Base-by-base conservation (phyloP, 2,329 filamentous ascomycete genomes). In the Phyllosticta paracitricarpa region DNA sequence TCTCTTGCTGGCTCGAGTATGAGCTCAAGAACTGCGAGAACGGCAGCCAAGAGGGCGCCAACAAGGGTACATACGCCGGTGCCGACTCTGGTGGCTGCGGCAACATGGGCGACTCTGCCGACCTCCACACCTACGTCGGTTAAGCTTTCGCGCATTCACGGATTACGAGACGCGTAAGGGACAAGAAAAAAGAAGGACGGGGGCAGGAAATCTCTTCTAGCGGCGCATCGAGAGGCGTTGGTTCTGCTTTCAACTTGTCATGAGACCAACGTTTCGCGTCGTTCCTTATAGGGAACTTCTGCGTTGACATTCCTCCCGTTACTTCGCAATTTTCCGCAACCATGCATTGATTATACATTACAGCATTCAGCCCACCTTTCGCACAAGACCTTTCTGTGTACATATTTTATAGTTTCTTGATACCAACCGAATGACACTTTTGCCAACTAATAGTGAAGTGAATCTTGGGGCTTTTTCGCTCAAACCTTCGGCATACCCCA, bases 1-100 rank as follows among this genome's bases (percentile, higher is more conserved):
- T 66, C 28, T 70, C 68, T 9, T 78, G 77, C 65, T 62, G 60
- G 60, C 56, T 33, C 12, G 60, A 62, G 56, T 64, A 64, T n/a
- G 55, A 62, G 61, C 63, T 64, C 61, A 22, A 58, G 40, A 64
- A 64, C 63, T 64, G 63, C 63, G 61, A 62, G 57, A 62, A 59
- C 58, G 63, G 63, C 55, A 54, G 53, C 40, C 58, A 61, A 52
- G 35, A 54, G 54, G 61, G 61, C 26, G 63, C 61, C 22, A 61
- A 54, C 56, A 51, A 62, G 33, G 62, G 62, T 54, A 53, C 51
- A 17, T 62, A 53, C 54, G 54, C 61, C 58, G 63, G 63, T 48
- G 63, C 61, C n/a, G 57, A 54, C 52, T 57, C 60, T 33, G 63
- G 63, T 61, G 63, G 63, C 55, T 64, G 63, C 52, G 56, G 54